phyloP scores from a whole-genome alignment of 768 basidiomycete species.

The Rhizopogon rudus region DNA sequence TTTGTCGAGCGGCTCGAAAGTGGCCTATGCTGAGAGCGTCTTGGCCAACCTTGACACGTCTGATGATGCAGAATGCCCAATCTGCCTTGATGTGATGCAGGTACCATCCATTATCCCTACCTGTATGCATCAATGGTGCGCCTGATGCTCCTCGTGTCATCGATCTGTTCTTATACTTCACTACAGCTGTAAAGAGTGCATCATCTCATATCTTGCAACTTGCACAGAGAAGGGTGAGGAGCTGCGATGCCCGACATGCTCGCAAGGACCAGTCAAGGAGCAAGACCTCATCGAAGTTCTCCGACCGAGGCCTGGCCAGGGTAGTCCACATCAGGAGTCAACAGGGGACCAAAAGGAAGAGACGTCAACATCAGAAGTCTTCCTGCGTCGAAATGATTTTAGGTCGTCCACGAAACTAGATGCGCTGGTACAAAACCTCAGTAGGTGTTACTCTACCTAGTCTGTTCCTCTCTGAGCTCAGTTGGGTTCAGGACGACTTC shows the following conservation, averaged over 20 bases:
- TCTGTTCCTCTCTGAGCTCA: neutral
- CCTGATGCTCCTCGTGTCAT: neutral
- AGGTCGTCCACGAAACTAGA: conserved; percentile 88
- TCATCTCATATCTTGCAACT: conserved; percentile 63
- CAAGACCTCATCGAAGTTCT: conserved; percentile 62
- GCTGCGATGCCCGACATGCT: conserved; percentile 78
- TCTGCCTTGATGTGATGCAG: conserved; percentile 79
- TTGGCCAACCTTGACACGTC: conserved; percentile 49
- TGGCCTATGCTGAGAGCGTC: conserved; percentile 57
- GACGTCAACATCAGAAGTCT: conserved; percentile 36
- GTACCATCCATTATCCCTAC: conserved; percentile 61
- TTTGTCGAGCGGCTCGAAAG: conserved; percentile 25
- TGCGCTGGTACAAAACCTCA: conserved; percentile 70
- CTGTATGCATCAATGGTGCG: conserved; percentile 74
- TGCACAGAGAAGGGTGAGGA: conserved; percentile 68
- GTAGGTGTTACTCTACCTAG: conserved; percentile 32
- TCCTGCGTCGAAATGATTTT: conserved; percentile 78
- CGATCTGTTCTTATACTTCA: neutral
- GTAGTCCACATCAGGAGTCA: neutral
- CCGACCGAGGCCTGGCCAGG: conserved; percentile 19
- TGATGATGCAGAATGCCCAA: conserved; percentile 68
- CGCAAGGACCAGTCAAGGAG: conserved; percentile 60
- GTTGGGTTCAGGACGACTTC: conserved; percentile 45
- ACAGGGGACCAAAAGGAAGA: conserved; percentile 16
- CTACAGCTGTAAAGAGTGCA: conserved; percentile 85